Base-by-base conservation (phyloP, 108 stramenopile species). In the Skeletonema tropicum region DNA sequence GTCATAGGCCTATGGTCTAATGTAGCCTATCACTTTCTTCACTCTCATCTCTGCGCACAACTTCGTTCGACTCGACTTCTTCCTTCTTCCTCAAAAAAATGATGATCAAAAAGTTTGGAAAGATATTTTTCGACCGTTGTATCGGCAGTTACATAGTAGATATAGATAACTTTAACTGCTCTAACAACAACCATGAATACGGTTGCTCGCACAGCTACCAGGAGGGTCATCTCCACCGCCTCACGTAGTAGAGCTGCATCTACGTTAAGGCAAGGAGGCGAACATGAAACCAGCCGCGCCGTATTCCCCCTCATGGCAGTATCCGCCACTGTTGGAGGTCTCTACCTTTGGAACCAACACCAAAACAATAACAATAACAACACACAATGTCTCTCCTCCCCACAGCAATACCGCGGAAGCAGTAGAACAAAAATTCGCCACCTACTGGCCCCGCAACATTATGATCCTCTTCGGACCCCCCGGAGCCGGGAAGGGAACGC, bases 391-490 rank as follows among this genome's bases (percentile, higher is more conserved):
- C 52, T 55, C 19, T 55, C 19, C 15, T 2, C 26, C 26, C n/a
- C n/a, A n/a, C n/a, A 52, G 6, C 19, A 21, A 8, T 23, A 23
- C 49, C n/a, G 87, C 85, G 57, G 68, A 87, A 72, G 83, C 68
- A 31, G 75, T 83, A 21, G 91, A 95, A 68, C 81, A 89, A 23
- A 93, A 93, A 77, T 96, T 96, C 79, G 90, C 87, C 33, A 83
- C 83, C 26, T 96, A 93, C 87, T 96, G 95, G 95, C 95, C 95
- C 19, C 86, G 95, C 64, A 96, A 96, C 73, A 94, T 96, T 71
- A 82, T 96, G 86, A 84, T 84, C 32, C 75, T 84, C 1, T 83
- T 86, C 57, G 85, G 85, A 17, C 79, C 82, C 33, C 85, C 85
- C 7, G 85, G 85, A 19, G 90, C 92, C 26, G 92, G 95, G 68